Base-by-base conservation (phyloP, 139 green algal species). In the Coelastrella sp. region DNA sequence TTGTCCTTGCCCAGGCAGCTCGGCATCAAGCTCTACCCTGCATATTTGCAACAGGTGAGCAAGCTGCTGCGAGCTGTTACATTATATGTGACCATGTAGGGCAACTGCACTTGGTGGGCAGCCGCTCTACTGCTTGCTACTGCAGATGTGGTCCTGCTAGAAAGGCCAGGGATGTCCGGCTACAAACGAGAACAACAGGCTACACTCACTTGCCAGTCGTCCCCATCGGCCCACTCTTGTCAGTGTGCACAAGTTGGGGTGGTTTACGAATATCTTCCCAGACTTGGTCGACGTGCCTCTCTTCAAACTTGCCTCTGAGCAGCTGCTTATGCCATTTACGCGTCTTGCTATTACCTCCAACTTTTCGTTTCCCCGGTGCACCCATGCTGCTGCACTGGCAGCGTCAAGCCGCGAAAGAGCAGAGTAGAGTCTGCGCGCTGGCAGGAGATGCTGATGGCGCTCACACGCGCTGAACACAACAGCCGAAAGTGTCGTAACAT, bases 261-360 rank as follows among this genome's bases (percentile, higher is more conserved):
- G 93, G 93, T 70, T 95, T 96, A 27, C 93, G 78, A n/a, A 97
- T 94, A 84, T 98, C 96, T 79, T 98, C 95, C 96, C 96, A 98
- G 0, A 97, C 94, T 79, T 98, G 96, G 90, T 98, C 96, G 27
- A 98, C 93, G 66, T 98, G 96, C 25, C 96, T 85, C 56, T 90
- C 88, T 49, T 93, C 85, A 83, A 98, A 98, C 84, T 94, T 94
- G 0, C 82, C 87, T 4, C 93, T 68, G 4, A 94, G 70, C 11
- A 88, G 85, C 25, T 83, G 87, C 74, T 97, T 97, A 85, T 94
- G 89, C 7, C 78, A 87, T n/a, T 95, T 94, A 4, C 92, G 72
- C 1, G 91, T 89, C 25, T 95, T 94, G 22, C 88, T 89, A 86
- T 94, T 91, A 49, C 87, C 81, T 0, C 91, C 91, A 4, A 94